phyloP scores from a whole-genome alignment of 805 yeast genomes.

The Komagataella mondaviorum region DNA sequence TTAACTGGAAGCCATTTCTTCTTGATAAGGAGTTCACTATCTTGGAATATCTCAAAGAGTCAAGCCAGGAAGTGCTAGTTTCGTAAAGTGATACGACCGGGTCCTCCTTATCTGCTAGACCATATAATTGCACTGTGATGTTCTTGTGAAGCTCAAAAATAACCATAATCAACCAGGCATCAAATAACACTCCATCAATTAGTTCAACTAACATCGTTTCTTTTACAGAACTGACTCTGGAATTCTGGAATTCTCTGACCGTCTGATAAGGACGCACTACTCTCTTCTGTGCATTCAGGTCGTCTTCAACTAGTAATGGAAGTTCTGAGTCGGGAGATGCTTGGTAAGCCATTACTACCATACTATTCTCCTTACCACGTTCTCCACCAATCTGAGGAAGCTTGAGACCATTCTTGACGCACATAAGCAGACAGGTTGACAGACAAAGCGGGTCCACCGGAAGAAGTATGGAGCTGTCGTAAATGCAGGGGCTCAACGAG shows the following conservation, averaged over 20 bases:
- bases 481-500: conserved; percentile 21
- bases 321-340: conserved; percentile 35
- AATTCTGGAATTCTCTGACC: conserved; percentile 21
- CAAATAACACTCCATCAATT: conserved; percentile 34
- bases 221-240: conserved; percentile 16
- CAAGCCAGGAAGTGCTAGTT: conserved; percentile 5
- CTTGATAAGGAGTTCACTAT: conserved; percentile 8
- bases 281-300: conserved; percentile 19
- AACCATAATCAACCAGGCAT: conserved; percentile 29
- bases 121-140: not conserved
- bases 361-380: not conserved
- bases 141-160: conserved; percentile 9
- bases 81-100: not conserved
- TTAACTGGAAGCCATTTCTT: conserved; percentile 20
- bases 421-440: conserved; percentile 29
- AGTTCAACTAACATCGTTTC: conserved; percentile 23
- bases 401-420: conserved; percentile 26
- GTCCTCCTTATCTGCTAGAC: not conserved
- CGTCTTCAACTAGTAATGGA: conserved; percentile 45
- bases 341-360: conserved; percentile 26
- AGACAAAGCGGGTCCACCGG: conserved; percentile 52
- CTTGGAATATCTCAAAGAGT: conserved; percentile 4
- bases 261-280: conserved; percentile 21
- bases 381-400: conserved; percentile 20
- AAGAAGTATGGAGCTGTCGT: conserved; percentile 15